These are phyloP conservation scores for Populus nigra DNA, from an alignment of 345 rosid species.

Conservation along the genomic window DNA sequence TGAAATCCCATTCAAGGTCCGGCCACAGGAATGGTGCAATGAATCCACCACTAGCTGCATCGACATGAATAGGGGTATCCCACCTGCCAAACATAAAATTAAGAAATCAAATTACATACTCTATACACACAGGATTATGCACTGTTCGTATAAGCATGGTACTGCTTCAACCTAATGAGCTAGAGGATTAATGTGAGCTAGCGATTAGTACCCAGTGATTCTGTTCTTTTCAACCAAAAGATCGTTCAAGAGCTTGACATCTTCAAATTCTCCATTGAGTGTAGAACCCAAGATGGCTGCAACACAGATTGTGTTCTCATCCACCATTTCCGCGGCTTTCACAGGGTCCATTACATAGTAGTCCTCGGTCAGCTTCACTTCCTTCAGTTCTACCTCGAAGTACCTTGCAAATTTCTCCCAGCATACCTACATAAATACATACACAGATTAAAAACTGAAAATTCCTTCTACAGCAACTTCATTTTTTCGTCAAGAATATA, in stretches of 20 bases:
- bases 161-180: background rate
- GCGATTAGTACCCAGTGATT: constrained; percentile 54
- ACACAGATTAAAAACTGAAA: too few species aligned
- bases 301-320: constrained; percentile 96
- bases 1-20: constrained; percentile 91
- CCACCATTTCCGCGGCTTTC: constrained; percentile 87
- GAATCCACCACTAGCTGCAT: constrained; percentile 94
- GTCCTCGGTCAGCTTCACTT: constrained; percentile 79
- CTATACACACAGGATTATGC: background rate
- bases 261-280: constrained; percentile 92
- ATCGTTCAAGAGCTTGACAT: constrained; percentile 81
- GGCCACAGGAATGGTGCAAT: constrained; percentile 93
- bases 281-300: constrained; percentile 93
- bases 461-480: background rate
- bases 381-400: constrained; percentile 89
- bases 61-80: constrained; percentile 94
- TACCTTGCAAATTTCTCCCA: constrained; percentile 96
- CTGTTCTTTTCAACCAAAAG: constrained; percentile 64
- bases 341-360: constrained; percentile 96
- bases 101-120: background rate
- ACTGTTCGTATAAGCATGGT: background rate
- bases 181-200: background rate
- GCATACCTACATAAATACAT: constrained; percentile 44
- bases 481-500: background rate
- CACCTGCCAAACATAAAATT: constrained; percentile 41